Conservation (phyloP, 2,329 filamentous ascomycete species). For the Talaromyces sp. region DNA sequence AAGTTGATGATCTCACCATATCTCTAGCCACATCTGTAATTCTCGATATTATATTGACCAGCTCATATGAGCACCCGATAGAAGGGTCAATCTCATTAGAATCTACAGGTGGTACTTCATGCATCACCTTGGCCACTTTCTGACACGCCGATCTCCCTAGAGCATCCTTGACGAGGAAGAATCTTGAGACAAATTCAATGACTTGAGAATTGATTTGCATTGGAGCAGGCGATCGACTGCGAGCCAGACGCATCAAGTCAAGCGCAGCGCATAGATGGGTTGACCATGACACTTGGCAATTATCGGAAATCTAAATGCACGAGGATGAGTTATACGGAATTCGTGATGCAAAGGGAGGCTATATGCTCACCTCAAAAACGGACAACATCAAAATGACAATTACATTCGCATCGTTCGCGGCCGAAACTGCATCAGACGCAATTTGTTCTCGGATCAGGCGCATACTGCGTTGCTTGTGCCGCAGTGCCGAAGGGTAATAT, state of each 20-base stretch:
- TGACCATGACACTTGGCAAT: constrained; percentile 19
- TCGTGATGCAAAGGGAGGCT: too few relatives aligned
- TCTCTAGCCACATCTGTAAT: constrained; percentile 18
- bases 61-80: constrained; percentile 19
- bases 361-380: constrained; percentile 15
- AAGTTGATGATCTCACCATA: constrained; percentile 7
- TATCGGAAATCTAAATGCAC: constrained; percentile 16
- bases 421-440: constrained; percentile 6
- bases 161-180: constrained; percentile 20
- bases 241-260: constrained; percentile 17
- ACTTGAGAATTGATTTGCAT: constrained; percentile 13
- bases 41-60: constrained; percentile 18
- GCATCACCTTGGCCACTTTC: constrained; percentile 18
- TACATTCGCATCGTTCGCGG: constrained; percentile 17
- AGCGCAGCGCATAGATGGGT: constrained; percentile 18
- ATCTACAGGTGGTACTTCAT: constrained; percentile 13
- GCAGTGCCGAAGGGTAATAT: constrained; percentile 14
- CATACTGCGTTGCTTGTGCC: constrained; percentile 20
- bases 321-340: not conserved
- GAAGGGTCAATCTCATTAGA: constrained; percentile 19
- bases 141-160: constrained; percentile 19
- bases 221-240: not conserved
- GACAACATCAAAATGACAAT: constrained; percentile 20
- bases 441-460: constrained; percentile 19
- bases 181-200: constrained; percentile 16